Evolutionary conservation across 495 filamentous ascomycete species (phyloP).

Genomic region (Penicillium parvum): DNA sequence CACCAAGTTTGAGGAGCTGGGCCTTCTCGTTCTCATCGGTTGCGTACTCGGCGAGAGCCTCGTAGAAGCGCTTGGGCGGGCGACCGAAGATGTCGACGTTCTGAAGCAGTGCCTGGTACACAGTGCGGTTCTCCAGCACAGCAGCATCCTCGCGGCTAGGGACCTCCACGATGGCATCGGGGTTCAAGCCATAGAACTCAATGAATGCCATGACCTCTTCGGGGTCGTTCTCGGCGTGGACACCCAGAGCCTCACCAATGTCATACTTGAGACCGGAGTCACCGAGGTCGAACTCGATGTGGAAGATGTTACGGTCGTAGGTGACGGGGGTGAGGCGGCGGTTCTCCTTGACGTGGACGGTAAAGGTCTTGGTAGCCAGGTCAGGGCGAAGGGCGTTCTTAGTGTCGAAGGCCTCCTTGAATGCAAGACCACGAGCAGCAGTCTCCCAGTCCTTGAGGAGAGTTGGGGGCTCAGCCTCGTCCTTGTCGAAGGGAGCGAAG

Average conservation of each 20-base stretch:
- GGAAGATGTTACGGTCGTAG: constrained; percentile 99
- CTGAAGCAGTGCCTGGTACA: constrained; percentile 87
- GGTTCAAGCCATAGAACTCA: constrained; percentile 75
- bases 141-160: constrained; percentile 76
- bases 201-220: constrained; percentile 80
- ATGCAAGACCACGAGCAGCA: constrained; percentile 79
- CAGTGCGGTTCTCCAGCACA: constrained; percentile 81
- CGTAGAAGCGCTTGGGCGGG: constrained; percentile 96
- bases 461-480: constrained; percentile 60
- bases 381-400: constrained; percentile 75
- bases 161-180: constrained; percentile 81
- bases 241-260: constrained; percentile 96
- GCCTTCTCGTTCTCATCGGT: constrained; percentile 76
- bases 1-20: constrained; percentile 68
- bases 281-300: constrained; percentile 97
- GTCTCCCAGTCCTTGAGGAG: constrained; percentile 72
- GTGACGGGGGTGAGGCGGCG: constrained; percentile 79
- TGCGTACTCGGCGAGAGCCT: constrained; percentile 82
- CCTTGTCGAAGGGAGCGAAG: constrained; percentile 77
- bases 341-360: constrained; percentile 91
- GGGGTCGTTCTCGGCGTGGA: constrained; percentile 89
- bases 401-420: constrained; percentile 91
- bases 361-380: constrained; percentile 75
- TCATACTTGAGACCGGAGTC: constrained; percentile 87
- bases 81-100: constrained; percentile 97